Percentiles rank a stretch among this genome's conserved stretches.
Conservation (phyloP, 345 rosid species). For the Angophora floribunda region DNA sequence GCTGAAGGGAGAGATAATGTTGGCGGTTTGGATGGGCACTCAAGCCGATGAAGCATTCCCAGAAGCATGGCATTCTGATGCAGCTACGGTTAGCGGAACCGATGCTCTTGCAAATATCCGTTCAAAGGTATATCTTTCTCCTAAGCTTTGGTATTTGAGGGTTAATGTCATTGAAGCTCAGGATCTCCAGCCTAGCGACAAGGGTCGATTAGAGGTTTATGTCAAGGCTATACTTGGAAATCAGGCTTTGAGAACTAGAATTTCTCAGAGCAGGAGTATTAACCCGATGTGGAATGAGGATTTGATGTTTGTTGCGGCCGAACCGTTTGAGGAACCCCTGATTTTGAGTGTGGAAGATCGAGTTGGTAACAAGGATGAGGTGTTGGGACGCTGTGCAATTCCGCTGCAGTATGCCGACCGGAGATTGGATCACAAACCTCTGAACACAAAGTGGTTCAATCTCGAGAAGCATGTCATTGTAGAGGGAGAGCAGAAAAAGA, state of each 20-base stretch:
- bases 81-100: constrained; percentile 67
- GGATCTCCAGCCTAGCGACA: constrained; percentile 57
- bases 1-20: constrained; percentile 73
- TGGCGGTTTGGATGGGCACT: constrained; percentile 97
- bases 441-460: constrained; percentile 67
- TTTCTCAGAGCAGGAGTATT: constrained; percentile 48
- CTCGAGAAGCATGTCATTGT: constrained; percentile 59
- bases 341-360: constrained; percentile 74
- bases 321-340: constrained; percentile 80
- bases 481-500: constrained; percentile 62
- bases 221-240: constrained; percentile 61
- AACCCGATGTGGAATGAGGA: constrained; percentile 96
- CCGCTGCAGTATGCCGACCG: constrained; percentile 45
- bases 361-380: constrained; percentile 81
- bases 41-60: constrained; percentile 99
- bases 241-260: constrained; percentile 52
- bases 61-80: constrained; percentile 97
- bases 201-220: constrained; percentile 67
- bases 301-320: constrained; percentile 91
- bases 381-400: constrained; percentile 51
- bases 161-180: constrained; percentile 95
- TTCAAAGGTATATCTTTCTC: constrained; percentile 87
- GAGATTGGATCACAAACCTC: constrained; percentile 65
- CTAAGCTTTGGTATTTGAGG: constrained; percentile 90
- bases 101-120: constrained; percentile 78